Evolutionary conservation across 78 protist species (phyloP).

Genomic region (Paratrimastix pyriformis): DNA sequence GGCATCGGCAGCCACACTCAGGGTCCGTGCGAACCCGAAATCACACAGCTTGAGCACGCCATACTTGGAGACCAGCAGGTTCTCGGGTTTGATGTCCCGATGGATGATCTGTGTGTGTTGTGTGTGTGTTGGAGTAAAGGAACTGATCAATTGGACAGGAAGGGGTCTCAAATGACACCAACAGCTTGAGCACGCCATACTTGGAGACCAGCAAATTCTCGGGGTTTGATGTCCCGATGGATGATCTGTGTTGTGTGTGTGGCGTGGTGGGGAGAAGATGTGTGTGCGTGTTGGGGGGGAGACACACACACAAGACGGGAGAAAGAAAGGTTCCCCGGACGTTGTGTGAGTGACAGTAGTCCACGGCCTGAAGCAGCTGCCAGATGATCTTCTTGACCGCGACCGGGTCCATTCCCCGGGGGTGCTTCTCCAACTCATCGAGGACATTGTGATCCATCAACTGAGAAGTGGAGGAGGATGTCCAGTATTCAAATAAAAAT

Average conservation of each 20-base stretch:
- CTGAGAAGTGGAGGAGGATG: no score
- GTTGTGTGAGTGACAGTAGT: slow-evolving; percentile 29
- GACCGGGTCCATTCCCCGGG: slow-evolving; percentile 23
- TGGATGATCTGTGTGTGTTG: background rate
- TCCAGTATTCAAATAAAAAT: no score
- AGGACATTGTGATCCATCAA: slow-evolving; percentile 38
- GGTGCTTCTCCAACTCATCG: slow-evolving; percentile 41
- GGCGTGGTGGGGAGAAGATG: no score
- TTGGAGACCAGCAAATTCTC: slow-evolving; percentile 48
- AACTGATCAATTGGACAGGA: background rate
- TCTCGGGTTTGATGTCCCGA: background rate
- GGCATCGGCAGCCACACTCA: slow-evolving; percentile 22
- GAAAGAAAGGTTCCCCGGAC: background rate
- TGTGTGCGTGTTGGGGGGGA: no score
- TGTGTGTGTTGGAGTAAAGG: background rate
- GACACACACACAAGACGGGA: background rate
- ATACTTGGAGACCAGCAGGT: background rate
- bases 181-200: background rate
- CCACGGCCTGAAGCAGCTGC: slow-evolving; percentile 35
- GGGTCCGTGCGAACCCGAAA: slow-evolving; percentile 51
- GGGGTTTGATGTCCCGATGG: slow-evolving; percentile 41
- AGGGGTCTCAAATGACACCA: background rate
- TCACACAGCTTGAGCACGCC: slow-evolving; percentile 41
- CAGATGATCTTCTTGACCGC: background rate
- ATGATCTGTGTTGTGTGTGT: no score